Percentiles rank a stretch among this genome's conserved stretches.
These are phyloP conservation scores for Aspergillus funiculosus DNA, from an alignment of 495 filamentous ascomycete species.

Conservation along the genomic window DNA sequence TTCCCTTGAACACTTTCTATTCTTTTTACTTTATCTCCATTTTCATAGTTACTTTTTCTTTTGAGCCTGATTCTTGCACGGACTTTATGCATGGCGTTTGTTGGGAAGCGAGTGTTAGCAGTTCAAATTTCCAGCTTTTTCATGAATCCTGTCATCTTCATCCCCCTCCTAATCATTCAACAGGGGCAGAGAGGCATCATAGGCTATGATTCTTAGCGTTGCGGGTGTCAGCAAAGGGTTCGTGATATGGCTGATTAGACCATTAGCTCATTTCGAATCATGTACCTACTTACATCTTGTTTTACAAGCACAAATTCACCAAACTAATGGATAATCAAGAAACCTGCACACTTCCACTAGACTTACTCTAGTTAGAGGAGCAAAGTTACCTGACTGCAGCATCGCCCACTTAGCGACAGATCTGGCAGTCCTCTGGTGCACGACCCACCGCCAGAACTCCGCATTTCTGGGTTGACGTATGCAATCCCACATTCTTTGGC, in stretches of 20 bases:
- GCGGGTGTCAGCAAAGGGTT: not conserved
- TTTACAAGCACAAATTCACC: not conserved
- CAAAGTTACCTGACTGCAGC: constrained; percentile 12
- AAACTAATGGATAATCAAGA: constrained; percentile 1
- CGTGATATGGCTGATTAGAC: constrained; percentile 7
- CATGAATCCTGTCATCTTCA: not conserved
- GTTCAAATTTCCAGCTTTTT: not conserved
- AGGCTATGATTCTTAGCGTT: constrained; percentile 9
- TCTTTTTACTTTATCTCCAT: not conserved
- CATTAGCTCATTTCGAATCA: constrained; percentile 8
- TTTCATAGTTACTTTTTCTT: constrained; percentile 1
- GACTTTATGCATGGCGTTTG: not conserved
- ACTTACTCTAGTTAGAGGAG: not conserved
- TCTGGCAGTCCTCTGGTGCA: constrained; percentile 10
- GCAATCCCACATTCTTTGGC: too few relatives aligned
- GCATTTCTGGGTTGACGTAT: too few relatives aligned
- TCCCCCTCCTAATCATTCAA: constrained; percentile 3
- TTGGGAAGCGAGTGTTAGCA: not conserved
- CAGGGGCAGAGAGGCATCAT: constrained; percentile 4
- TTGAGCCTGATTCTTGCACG: not conserved
- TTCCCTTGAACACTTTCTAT: not conserved
- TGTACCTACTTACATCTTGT: constrained; percentile 3
- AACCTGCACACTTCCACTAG: not conserved
- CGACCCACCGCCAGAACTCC: too few relatives aligned
- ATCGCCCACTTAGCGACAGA: constrained; percentile 16